phyloP scores from a whole-genome alignment of 768 basidiomycete species.

The Kwoniella europaea region DNA sequence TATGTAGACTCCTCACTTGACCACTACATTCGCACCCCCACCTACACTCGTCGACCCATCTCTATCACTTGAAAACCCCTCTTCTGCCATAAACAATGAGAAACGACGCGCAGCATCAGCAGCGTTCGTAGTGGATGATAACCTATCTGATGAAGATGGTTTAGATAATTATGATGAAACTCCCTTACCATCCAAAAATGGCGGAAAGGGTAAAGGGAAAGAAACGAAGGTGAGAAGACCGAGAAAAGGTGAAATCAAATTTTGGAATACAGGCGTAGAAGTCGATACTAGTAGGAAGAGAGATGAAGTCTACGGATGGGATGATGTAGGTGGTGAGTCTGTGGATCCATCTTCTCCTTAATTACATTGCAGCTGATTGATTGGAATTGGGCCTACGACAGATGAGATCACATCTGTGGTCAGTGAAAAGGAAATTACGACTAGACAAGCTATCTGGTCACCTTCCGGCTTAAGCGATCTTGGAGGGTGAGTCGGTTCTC shows the following conservation, averaged over 20 bases:
- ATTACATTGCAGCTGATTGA: too few relatives aligned
- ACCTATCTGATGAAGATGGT: slow-evolving; percentile 13
- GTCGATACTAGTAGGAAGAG: slow-evolving; percentile 31
- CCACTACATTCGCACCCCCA: slow-evolving; percentile 33
- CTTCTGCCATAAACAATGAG: background rate
- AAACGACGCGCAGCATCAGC: slow-evolving; percentile 4
- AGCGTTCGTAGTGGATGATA: background rate
- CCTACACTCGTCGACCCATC: slow-evolving; percentile 23
- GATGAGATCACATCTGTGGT: slow-evolving; percentile 33
- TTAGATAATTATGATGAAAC: slow-evolving; percentile 12
- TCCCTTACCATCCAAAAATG: background rate
- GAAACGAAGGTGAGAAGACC: slow-evolving; percentile 22
- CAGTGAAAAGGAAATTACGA: slow-evolving; percentile 20
- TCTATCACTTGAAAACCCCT: slow-evolving; percentile 17
- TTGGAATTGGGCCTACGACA: background rate
- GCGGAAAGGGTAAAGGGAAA: background rate
- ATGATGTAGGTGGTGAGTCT: slow-evolving; percentile 35
- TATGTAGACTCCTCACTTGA: slow-evolving; percentile 38
- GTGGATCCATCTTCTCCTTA: too few relatives aligned
- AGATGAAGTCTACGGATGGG: slow-evolving; percentile 39
- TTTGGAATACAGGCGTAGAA: slow-evolving; percentile 41
- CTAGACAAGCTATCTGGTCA: slow-evolving; percentile 41
- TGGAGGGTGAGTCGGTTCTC: slow-evolving; percentile 36
- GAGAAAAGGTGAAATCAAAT: slow-evolving; percentile 36
- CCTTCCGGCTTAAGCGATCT: slow-evolving; percentile 46